Percentiles rank a stretch among this genome's conserved stretches.
Evolutionary conservation across 768 basidiomycete genomes (phyloP).

Genomic region (Naganishia antarctica): DNA sequence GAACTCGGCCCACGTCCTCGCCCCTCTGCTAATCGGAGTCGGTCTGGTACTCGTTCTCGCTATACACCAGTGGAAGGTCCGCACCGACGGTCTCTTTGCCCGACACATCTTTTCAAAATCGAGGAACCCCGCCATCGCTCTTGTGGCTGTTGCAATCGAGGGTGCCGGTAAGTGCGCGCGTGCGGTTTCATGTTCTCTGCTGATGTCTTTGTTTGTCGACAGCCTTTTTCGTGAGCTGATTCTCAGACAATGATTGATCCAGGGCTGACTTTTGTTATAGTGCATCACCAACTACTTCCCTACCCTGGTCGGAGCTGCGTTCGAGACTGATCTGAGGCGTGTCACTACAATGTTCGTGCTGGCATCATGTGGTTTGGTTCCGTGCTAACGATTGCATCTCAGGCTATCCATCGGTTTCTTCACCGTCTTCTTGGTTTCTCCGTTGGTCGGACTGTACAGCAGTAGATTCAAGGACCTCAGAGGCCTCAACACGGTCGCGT

Average conservation of each 20-base stretch:
- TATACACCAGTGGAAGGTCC: slow-evolving; percentile 8
- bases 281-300: slow-evolving; percentile 16
- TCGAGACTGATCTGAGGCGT: slow-evolving; percentile 10
- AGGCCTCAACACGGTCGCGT: not conserved
- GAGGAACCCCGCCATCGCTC: slow-evolving; percentile 7
- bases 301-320: slow-evolving; percentile 1
- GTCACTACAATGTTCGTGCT: slow-evolving; percentile 2
- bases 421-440: slow-evolving; percentile 2
- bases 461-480: not conserved
- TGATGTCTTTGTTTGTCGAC: no score
- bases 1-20: slow-evolving; percentile 15
- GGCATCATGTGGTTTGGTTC: not conserved
- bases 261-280: not conserved
- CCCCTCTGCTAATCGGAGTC: slow-evolving; percentile 13
- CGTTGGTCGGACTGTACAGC: slow-evolving; percentile 9
- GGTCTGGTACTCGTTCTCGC: not conserved
- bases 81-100: slow-evolving; percentile 10
- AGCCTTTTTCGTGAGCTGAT: slow-evolving; percentile 7
- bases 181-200: no score
- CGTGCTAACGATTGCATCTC: not conserved
- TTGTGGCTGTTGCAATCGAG: slow-evolving; percentile 8
- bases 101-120: slow-evolving; percentile 19
- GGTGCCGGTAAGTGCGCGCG: slow-evolving; percentile 14
- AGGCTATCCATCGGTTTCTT: slow-evolving; percentile 16
- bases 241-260: no score